Evolutionary conservation across 169 alveolate species (phyloP).

Genomic region (Plasmodium sp.): DNA sequence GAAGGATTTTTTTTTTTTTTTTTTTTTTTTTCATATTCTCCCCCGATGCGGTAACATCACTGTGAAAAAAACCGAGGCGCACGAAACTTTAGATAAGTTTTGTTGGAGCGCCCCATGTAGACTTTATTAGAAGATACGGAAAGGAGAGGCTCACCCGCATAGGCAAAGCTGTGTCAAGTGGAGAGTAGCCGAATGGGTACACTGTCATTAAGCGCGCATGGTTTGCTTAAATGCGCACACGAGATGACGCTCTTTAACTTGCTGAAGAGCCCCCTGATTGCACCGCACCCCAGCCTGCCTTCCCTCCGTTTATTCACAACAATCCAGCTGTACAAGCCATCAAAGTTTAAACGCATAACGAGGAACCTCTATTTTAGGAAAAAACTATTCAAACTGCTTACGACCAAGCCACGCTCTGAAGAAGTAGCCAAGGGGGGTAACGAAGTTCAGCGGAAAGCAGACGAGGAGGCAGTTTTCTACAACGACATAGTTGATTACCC

Average conservation of each 20-base stretch:
- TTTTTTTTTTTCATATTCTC: not conserved
- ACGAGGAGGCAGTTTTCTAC: slow-evolving; percentile 8
- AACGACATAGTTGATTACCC: slow-evolving; percentile 5
- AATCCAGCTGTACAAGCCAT: slow-evolving; percentile 51
- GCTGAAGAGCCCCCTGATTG: not conserved
- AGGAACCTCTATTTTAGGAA: slow-evolving; percentile 54
- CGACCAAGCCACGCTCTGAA: not conserved
- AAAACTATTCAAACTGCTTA: slow-evolving; percentile 33
- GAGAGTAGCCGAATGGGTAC: not conserved
- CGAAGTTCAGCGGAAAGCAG: not conserved
- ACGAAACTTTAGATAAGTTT: not conserved
- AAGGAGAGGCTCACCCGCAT: not conserved
- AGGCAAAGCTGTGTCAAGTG: not conserved
- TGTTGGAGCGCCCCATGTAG: not conserved
- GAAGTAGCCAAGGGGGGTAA: not conserved
- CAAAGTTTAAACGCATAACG: slow-evolving; percentile 48
- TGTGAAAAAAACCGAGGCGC: not conserved
- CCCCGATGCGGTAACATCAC: not conserved
- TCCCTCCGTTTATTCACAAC: slow-evolving; percentile 22
- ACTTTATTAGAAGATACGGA: not conserved
- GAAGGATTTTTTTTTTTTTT: not conserved
- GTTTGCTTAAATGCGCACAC: not conserved
- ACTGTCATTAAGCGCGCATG: not conserved
- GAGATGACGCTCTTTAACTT: not conserved
- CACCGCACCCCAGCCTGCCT: not conserved